These are phyloP conservation scores for Apiotrichum gracile DNA, from an alignment of 1,284 basidiomycete genomes.

Conservation along the genomic window DNA sequence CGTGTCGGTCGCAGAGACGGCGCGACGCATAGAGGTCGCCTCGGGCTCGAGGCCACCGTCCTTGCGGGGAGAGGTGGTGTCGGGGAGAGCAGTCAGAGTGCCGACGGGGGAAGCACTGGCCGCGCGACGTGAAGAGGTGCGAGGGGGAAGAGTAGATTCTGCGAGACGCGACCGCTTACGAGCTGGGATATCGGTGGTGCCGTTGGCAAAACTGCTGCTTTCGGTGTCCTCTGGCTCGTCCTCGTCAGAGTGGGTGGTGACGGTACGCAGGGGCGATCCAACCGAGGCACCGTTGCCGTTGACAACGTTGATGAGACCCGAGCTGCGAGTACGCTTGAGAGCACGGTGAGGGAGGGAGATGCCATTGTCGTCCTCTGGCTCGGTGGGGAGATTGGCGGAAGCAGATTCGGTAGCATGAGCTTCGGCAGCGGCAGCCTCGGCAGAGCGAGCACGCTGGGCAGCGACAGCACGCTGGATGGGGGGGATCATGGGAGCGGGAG, in stretches of 20 bases:
- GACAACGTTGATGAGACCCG: constrained; percentile 16
- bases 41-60: background rate
- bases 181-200: background rate
- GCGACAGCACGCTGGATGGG: constrained; percentile 17
- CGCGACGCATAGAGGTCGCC: constrained; percentile 13
- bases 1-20: constrained; percentile 9
- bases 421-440: constrained; percentile 11
- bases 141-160: constrained; percentile 1
- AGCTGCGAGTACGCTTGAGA: constrained; percentile 27
- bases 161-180: constrained; percentile 13
- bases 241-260: constrained; percentile 17
- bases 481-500: constrained; percentile 16
- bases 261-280: constrained; percentile 25
- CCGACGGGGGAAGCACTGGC: constrained; percentile 10
- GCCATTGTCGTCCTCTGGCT: constrained; percentile 13
- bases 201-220: background rate
- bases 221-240: background rate
- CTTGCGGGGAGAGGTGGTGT: background rate
- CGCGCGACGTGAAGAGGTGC: constrained; percentile 1
- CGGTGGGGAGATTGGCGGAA: constrained; percentile 3
- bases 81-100: constrained; percentile 3
- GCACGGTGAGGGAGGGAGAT: constrained; percentile 7
- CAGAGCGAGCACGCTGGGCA: constrained; percentile 13
- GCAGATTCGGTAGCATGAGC: constrained; percentile 3
- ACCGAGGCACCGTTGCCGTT: constrained; percentile 9